Evolutionary conservation across 495 filamentous ascomycete genomes (phyloP), one percentile per base, ranked within the genome.

Genomic region (Collariella sp.): DNA sequence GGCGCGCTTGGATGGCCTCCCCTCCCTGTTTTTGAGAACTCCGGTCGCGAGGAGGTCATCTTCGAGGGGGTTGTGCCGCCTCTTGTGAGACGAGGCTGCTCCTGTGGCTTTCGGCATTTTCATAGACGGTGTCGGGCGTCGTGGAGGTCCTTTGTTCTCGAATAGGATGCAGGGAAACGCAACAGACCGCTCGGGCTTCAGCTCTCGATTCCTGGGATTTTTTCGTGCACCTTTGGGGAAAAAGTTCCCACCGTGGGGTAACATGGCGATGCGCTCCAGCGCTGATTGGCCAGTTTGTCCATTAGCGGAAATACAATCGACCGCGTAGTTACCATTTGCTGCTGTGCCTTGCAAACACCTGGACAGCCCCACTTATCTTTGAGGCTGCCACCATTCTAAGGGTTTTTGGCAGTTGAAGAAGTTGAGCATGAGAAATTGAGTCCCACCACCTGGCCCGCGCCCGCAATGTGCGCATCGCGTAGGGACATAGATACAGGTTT

Each of bases 21-120:
- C 65, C 62, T 64, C 48, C 55, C 80, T 66, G 69, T 72, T 68
- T 71, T 80, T 67, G 26, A 86, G 65, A 45, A 81, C 77, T n/a
- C 81, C 83, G 11, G 78, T 81, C 19, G 84, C 77, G 46, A 80
- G 59, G 40, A 88, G 76, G 62, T 89, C 86, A 60, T 87, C 81
- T 49, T 85, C 83, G 43, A 90, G 75, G 53, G 85, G 83, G 58
- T 85, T 87, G 67, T 88, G 85, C 46, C 83, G 75, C 38, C 71
- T 67, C 45, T 58, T 53, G 33, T 58, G 69, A 22, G 62, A 62
- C 23, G 70, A 60, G n/a, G 63, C 68, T 2, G 71, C 67, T 5
- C 74, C 72, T 2, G 69, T 75, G 24, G 72, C 71, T 60, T 81
- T 81, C 24, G 78, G 78, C 78, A 81, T 81, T 23, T 55, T 64